Evolutionary conservation across 352 stramenopile genomes (phyloP).

Genomic region (Phytophthora fragariae): DNA sequence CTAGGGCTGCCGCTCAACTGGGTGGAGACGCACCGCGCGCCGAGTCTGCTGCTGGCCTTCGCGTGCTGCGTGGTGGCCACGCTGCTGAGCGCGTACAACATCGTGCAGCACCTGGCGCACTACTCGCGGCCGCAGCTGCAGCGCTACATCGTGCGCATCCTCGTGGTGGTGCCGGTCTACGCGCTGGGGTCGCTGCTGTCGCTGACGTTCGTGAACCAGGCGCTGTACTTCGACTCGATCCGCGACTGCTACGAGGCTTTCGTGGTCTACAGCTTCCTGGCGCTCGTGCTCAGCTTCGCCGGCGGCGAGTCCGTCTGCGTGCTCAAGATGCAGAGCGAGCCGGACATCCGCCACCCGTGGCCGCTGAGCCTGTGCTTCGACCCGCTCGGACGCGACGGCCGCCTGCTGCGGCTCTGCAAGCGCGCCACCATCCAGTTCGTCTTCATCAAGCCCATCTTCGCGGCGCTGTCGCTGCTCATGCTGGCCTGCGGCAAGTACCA

Average conservation of each 20-base stretch:
- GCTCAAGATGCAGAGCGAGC: slow-evolving; percentile 88
- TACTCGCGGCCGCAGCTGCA: slow-evolving; percentile 87
- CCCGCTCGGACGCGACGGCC: slow-evolving; percentile 81
- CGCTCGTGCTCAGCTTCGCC: slow-evolving; percentile 90
- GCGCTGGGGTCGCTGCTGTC: slow-evolving; percentile 84
- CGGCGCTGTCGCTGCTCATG: slow-evolving; percentile 86
- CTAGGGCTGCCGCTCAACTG: slow-evolving; percentile 72
- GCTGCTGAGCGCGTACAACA: slow-evolving; percentile 82
- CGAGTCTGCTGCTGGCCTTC: slow-evolving; percentile 66
- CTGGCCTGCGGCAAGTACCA: slow-evolving; percentile 81
- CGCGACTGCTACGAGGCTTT: slow-evolving; percentile 94
- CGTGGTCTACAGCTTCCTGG: slow-evolving; percentile 93
- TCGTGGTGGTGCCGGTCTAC: slow-evolving; percentile 90
- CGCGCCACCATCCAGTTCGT: slow-evolving; percentile 93
- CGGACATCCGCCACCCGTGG: slow-evolving; percentile 83
- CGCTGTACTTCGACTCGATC: slow-evolving; percentile 88
- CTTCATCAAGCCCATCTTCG: slow-evolving; percentile 92
- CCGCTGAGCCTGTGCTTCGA: slow-evolving; percentile 79
- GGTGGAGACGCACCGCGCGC: slow-evolving; percentile 73
- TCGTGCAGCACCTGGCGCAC: slow-evolving; percentile 86
- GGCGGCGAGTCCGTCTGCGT: slow-evolving; percentile 91
- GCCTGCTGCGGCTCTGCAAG: slow-evolving; percentile 89
- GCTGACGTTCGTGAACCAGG: slow-evolving; percentile 81
- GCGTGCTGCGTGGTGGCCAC: slow-evolving; percentile 63
- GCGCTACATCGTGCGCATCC: slow-evolving; percentile 90